Percentiles rank a stretch among this genome's conserved stretches.
Evolutionary conservation across 805 yeast species (phyloP).

Genomic region (Candida succiphila): DNA sequence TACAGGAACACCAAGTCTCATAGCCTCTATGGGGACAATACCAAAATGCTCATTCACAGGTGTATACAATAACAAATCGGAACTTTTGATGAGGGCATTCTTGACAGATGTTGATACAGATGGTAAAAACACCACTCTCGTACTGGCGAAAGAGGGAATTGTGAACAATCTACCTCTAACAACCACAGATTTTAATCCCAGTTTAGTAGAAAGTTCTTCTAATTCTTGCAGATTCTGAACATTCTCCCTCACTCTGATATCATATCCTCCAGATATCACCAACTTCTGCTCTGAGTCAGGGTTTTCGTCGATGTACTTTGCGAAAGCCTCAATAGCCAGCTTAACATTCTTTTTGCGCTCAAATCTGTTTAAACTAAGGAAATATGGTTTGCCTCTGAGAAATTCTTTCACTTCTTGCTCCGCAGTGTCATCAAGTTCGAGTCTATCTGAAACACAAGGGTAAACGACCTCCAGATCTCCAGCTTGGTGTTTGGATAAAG

Average conservation of each 20-base stretch:
- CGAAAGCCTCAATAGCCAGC: conserved; percentile 65
- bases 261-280: conserved; percentile 89
- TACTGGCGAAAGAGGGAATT: conserved; percentile 17
- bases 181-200: conserved; percentile 27
- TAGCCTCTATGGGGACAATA: conserved; percentile 93
- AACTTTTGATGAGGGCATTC: conserved; percentile 44
- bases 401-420: conserved; percentile 17
- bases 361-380: conserved; percentile 79
- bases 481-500: conserved; percentile 16
- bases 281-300: conserved; percentile 33
- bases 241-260: conserved; percentile 65
- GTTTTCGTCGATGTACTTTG: conserved; percentile 25
- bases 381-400: conserved; percentile 28
- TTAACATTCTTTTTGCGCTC: conserved; percentile 79
- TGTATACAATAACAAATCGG: conserved; percentile 68
- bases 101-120: conserved; percentile 64
- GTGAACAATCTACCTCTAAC: conserved; percentile 7
- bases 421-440: conserved; percentile 4
- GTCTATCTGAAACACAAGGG: conserved; percentile 61
- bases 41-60: conserved; percentile 95
- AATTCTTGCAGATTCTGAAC: conserved; percentile 60
- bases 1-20: conserved; percentile 77
- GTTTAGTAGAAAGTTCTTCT: conserved; percentile 32
- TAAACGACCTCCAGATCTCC: conserved; percentile 50
- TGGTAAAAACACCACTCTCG: conserved; percentile 65